Conservation (phyloP, 176 grass and related monocot genomes). For the Ensete ventricosum region DNA sequence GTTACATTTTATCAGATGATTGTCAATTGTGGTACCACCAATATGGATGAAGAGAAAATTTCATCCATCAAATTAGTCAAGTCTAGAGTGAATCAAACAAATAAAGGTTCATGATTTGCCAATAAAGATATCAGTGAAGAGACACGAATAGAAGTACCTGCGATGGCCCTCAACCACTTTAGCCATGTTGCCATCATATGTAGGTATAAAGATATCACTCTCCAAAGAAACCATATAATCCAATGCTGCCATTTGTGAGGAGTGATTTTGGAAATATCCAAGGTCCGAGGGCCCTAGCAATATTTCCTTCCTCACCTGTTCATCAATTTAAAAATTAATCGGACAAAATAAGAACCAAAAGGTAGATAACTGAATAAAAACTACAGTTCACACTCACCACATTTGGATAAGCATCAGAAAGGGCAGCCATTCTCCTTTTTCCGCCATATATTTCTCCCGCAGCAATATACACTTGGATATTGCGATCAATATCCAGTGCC, state of each 20-base stretch:
- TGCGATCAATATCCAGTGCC: constrained; percentile 67
- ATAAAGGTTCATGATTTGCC: neutral
- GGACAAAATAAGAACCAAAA: neutral
- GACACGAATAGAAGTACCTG: constrained; percentile 31
- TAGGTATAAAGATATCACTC: constrained; percentile 87
- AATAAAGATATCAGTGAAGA: neutral
- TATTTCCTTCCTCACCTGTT: constrained; percentile 79
- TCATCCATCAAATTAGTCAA: no score
- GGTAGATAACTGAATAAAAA: neutral
- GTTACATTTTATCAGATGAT: no score
- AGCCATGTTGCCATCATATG: constrained; percentile 94
- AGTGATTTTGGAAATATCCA: constrained; percentile 90
- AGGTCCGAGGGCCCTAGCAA: constrained; percentile 60
- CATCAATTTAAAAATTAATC: neutral
- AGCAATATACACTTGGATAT: constrained; percentile 82
- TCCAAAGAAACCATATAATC: constrained; percentile 92
- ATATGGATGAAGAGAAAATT: no score
- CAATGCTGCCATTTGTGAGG: constrained; percentile 93
- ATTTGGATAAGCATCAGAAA: constrained; percentile 59
- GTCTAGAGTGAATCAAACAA: no score
- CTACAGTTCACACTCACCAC: neutral
- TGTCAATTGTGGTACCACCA: no score
- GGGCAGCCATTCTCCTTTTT: constrained; percentile 52
- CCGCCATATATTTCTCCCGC: constrained; percentile 87
- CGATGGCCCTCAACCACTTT: constrained; percentile 90